Conservation (phyloP, 1,284 basidiomycete species). For the Neonothopanus nambi region DNA sequence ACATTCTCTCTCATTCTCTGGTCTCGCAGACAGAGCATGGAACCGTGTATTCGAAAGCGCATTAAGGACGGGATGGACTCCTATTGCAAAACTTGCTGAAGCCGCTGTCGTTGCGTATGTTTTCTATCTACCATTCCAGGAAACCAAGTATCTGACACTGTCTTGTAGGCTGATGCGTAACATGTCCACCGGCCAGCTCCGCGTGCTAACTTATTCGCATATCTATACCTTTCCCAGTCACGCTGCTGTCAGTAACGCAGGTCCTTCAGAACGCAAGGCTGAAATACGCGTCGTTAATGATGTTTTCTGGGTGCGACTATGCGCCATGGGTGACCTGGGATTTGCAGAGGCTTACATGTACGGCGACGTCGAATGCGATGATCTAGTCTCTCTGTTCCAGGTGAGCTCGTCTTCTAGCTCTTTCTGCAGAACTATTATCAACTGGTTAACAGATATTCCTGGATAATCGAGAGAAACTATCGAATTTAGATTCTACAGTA, state of each 20-base stretch:
- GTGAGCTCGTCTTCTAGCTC: constrained; percentile 31
- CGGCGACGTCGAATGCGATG: constrained; percentile 67
- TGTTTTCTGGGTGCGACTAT: constrained; percentile 68
- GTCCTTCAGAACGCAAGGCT: constrained; percentile 32
- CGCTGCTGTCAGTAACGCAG: constrained; percentile 18
- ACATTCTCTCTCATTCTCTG: constrained; percentile 42
- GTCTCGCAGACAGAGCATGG: constrained; percentile 42
- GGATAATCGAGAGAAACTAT: constrained; percentile 54
- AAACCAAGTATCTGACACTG: background rate
- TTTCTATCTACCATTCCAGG: background rate
- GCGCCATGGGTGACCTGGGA: constrained; percentile 65
- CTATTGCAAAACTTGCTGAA: constrained; percentile 43
- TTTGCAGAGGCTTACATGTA: constrained; percentile 79
- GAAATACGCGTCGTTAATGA: constrained; percentile 61
- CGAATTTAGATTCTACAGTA: constrained; percentile 45
- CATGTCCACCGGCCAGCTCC: constrained; percentile 49
- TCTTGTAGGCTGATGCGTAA: constrained; percentile 45
- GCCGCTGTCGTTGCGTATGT: constrained; percentile 47
- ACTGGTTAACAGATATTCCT: constrained; percentile 59
- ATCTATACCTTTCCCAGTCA: constrained; percentile 48
- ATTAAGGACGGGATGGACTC: constrained; percentile 40
- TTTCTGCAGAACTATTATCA: background rate
- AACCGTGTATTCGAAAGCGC: constrained; percentile 34
- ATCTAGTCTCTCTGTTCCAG: constrained; percentile 63
- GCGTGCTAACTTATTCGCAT: constrained; percentile 42